Conservation (phyloP, 257 asterid species). For the Schizonepeta tenuifolia region DNA sequence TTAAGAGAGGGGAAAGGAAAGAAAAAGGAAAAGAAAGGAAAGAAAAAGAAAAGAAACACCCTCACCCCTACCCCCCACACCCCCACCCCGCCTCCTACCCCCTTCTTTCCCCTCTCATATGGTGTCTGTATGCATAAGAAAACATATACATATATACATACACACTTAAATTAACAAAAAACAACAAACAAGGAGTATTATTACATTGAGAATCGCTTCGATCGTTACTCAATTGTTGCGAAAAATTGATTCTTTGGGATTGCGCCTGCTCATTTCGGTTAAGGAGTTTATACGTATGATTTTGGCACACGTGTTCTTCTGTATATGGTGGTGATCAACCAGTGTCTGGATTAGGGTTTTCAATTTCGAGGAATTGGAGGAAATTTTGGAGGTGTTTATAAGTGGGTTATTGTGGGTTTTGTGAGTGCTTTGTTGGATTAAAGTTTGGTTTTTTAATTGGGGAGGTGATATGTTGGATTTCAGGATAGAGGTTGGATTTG, state of each 20-base stretch:
- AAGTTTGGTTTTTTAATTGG: slow-evolving; percentile 43
- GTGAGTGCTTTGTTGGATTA: slow-evolving; percentile 44
- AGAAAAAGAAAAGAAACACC: slow-evolving; percentile 26
- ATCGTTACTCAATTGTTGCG: slow-evolving; percentile 39
- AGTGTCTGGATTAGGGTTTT: slow-evolving; percentile 54
- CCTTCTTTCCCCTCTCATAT: slow-evolving; percentile 18
- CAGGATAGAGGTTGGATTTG: slow-evolving; percentile 56
- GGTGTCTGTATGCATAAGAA: slow-evolving; percentile 37
- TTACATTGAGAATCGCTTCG: slow-evolving; percentile 55
- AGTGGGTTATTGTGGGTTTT: slow-evolving; percentile 37
- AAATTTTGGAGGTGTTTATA: slow-evolving; percentile 38
- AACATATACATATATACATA: slow-evolving; percentile 23
- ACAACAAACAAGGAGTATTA: slow-evolving; percentile 31
- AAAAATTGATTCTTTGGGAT: slow-evolving; percentile 38
- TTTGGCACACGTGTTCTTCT: slow-evolving; percentile 28
- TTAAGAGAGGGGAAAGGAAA: slow-evolving; percentile 9
- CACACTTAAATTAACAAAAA: slow-evolving; percentile 40
- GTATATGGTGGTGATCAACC: slow-evolving; percentile 62
- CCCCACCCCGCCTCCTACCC: slow-evolving; percentile 20
- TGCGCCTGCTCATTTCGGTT: slow-evolving; percentile 31
- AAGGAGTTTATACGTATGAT: slow-evolving; percentile 1
- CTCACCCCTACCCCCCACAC: background rate
- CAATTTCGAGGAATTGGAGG: slow-evolving; percentile 38
- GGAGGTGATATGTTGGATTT: slow-evolving; percentile 75
- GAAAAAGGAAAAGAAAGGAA: slow-evolving; percentile 22